Base-by-base conservation (phyloP, 495 filamentous ascomycete species). In the Penicillium paxilli region DNA sequence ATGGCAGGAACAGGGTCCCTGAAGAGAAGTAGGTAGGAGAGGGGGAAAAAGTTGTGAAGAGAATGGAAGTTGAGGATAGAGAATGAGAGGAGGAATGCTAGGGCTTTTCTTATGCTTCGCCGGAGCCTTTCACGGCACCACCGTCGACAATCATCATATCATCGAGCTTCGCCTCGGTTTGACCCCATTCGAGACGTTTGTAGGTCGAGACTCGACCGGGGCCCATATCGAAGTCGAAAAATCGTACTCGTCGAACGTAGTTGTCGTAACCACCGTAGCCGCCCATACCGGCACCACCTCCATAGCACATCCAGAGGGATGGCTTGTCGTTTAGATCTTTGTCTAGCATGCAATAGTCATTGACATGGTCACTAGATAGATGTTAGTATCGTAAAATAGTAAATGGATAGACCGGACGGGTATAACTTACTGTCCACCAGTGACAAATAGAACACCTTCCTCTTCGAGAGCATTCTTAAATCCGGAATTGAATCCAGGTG, bases 231-330 rank as follows among this genome's bases (percentile, higher is more conserved):
- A 98, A 87, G 56, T 98, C 94, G 62, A 90, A 98, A 59, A 98
- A 79, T 30, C 94, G 80, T 26, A 96, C 81, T 50, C 90, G 83
- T 22, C 94, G 86, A 57, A 91, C 83, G 67, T 89, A 98, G 10
- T 86, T 89, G 22, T 83, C 84, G 54, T 94, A 97, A 8, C 92
- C 92, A 25, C 88, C 95, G 67, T 98, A 98, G 1, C 94, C 94
- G 35, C 95, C 94, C 64, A 97, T 92, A 1, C 94, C 94, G 28
- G 79, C 76, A 14, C 86, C 94, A 40, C 95, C 94, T 4, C 83
- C 94, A 71, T 98, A 96, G 73, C 94, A 98, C 92, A 98, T 96
- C 94, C 94, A 98, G n/a, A 97, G 76, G 14, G 85, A 85, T 1
- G 86, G 85, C 49, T 85, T 84, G 0, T 70, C 54, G 22, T 68